Percentiles rank a stretch among this genome's conserved stretches.
Evolutionary conservation across 768 basidiomycete genomes (phyloP).

Genomic region (Tulasnella sp.): DNA sequence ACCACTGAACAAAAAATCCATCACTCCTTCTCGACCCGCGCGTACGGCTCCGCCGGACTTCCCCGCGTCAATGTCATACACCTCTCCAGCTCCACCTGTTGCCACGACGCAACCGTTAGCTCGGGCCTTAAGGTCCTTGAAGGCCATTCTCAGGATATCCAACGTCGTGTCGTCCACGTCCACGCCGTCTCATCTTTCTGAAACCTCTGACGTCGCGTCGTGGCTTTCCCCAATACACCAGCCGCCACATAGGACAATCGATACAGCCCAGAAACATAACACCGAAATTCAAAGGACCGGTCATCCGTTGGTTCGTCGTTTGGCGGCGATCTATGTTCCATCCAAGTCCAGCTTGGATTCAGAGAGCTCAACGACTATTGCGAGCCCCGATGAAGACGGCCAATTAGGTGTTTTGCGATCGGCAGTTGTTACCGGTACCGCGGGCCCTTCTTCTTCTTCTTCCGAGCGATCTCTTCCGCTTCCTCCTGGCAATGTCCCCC

Average conservation of each 20-base stretch:
- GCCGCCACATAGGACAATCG: not conserved
- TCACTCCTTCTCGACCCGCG: not conserved
- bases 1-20: not conserved
- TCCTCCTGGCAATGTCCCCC: not conserved
- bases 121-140: not conserved
- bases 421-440: not conserved
- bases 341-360: not conserved
- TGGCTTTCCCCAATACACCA: not conserved
- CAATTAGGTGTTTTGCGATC: not conserved
- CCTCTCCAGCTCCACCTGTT: not conserved
- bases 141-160: not conserved
- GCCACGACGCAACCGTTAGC: conserved; percentile 3
- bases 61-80: not conserved
- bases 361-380: not conserved
- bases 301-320: too few species aligned
- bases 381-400: not conserved
- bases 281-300: not conserved
- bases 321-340: too few species aligned
- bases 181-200: not conserved
- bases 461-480: not conserved
- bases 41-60: not conserved
- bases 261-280: not conserved
- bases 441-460: not conserved
- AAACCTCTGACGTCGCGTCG: not conserved
- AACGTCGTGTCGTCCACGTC: too few species aligned